Percentiles rank a stretch among this genome's conserved stretches.
phyloP scores from a whole-genome alignment of 495 filamentous ascomycete species.

The Lasiosphaeria ovina region DNA sequence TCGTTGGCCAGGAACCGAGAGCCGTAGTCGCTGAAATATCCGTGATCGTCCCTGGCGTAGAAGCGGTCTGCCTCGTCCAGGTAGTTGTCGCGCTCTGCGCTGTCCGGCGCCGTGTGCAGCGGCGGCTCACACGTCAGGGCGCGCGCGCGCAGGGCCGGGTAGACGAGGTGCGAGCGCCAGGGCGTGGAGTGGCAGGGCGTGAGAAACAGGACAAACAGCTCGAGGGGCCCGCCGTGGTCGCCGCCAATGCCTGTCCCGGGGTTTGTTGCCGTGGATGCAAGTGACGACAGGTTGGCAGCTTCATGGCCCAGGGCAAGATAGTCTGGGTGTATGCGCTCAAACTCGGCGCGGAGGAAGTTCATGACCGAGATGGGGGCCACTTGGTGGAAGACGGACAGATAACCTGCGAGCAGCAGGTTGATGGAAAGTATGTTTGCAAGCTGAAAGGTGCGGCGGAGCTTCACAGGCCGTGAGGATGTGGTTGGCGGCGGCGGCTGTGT shows the following conservation, averaged over 20 bases:
- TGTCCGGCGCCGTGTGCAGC: conserved; percentile 53
- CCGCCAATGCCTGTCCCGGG: conserved; percentile 2
- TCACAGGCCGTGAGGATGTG: conserved; percentile 14
- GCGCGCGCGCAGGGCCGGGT: conserved; percentile 73
- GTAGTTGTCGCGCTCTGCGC: conserved; percentile 58
- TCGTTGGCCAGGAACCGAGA: conserved; percentile 53
- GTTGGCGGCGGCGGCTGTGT: conserved; percentile 11
- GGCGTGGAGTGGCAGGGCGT: conserved; percentile 97
- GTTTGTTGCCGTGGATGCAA: not conserved
- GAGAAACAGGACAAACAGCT: conserved; percentile 80
- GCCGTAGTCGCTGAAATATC: conserved; percentile 17
- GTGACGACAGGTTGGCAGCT: not conserved
- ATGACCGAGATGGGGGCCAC: conserved; percentile 71
- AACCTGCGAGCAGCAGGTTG: conserved; percentile 70
- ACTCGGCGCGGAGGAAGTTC: conserved; percentile 69
- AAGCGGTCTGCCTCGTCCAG: conserved; percentile 89
- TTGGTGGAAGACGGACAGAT: conserved; percentile 75
- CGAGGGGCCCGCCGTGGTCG: conserved; percentile 13
- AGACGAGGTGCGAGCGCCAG: conserved; percentile 86
- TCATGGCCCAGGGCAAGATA: conserved; percentile 24
- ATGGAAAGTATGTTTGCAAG: conserved; percentile 58
- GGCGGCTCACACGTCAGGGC: conserved; percentile 92
- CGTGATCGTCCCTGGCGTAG: conserved; percentile 46
- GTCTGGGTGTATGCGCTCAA: conserved; percentile 51
- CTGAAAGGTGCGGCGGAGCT: conserved; percentile 49